Conservation (phyloP, 192 early-diverging fungal genomes). For the Coemansia sp. region DNA sequence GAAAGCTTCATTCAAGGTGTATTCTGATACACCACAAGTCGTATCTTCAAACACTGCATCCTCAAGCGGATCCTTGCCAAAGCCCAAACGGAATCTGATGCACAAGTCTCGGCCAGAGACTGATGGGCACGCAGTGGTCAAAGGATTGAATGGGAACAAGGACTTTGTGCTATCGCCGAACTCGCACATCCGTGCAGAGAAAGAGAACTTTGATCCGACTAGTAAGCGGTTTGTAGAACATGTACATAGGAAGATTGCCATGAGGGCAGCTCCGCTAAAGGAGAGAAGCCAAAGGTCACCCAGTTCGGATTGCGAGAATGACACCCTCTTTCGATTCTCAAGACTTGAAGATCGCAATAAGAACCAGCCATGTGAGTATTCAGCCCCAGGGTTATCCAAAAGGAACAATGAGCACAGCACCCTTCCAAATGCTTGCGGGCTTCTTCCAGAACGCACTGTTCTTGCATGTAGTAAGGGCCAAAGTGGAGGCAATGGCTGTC, state of each 20-base stretch:
- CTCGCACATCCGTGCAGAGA: conserved; percentile 30
- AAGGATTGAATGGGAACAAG: conserved; percentile 14
- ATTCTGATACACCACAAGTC: conserved; percentile 10
- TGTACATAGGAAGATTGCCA: not conserved
- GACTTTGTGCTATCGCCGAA: conserved; percentile 25
- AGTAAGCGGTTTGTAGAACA: conserved; percentile 17
- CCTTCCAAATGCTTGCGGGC: not conserved
- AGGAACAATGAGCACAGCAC: not conserved
- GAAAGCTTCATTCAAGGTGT: conserved; percentile 16
- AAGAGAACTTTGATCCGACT: conserved; percentile 47
- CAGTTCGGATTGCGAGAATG: not conserved
- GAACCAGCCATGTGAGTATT: not conserved
- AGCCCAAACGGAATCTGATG: not conserved
- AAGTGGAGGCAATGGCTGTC: not conserved
- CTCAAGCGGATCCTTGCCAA: not conserved
- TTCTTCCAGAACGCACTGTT: not conserved
- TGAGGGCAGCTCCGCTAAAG: not conserved
- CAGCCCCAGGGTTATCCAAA: not conserved
- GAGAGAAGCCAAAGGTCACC: not conserved
- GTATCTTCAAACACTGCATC: not conserved
- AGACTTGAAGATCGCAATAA: not conserved
- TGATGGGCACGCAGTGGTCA: conserved; percentile 6
- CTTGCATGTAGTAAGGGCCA: not conserved
- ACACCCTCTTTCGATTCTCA: not conserved
- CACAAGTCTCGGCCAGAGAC: not conserved